These are phyloP conservation scores for Mucor saturninus DNA, from an alignment of 371 early-diverging fungal genomes.

Conservation along the genomic window DNA sequence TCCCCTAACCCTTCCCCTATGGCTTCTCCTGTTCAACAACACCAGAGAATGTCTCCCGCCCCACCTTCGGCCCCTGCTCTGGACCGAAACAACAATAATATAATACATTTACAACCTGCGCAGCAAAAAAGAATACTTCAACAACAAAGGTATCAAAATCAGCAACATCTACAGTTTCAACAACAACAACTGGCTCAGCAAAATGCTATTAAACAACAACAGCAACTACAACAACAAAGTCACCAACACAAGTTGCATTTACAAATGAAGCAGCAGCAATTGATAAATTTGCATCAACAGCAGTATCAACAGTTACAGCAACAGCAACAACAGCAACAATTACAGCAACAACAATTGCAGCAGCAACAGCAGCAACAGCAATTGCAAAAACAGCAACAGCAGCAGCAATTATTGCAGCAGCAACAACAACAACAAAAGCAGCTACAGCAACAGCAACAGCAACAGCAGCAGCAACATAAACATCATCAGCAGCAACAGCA, in stretches of 20 bases:
- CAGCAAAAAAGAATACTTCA: slow-evolving; percentile 2
- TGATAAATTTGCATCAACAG: not conserved
- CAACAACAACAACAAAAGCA: not conserved
- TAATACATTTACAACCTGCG: not conserved
- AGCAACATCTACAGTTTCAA: not conserved
- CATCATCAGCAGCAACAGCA: not conserved
- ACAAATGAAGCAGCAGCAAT: not conserved
- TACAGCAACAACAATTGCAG: slow-evolving; percentile 13
- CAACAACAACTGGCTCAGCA: not conserved
- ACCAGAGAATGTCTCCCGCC: not conserved
- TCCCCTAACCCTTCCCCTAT: not conserved
- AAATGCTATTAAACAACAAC: too few relatives aligned
- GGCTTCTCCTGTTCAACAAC: not conserved
- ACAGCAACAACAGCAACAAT: not conserved
- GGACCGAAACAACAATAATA: not conserved
- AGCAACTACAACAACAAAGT: not conserved
- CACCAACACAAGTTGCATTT: not conserved
- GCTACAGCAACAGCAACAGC: not conserved
- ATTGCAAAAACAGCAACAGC: slow-evolving; percentile 7
- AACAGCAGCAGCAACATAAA: not conserved
- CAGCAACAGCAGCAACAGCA: slow-evolving; percentile 9
- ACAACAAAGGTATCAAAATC: slow-evolving; percentile 6
- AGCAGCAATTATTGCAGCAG: not conserved
- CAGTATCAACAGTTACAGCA: slow-evolving; percentile 6
- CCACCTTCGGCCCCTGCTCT: not conserved